These are phyloP conservation scores for Huntiella omanensis DNA, from an alignment of 2,329 filamentous ascomycete genomes.

Conservation along the genomic window DNA sequence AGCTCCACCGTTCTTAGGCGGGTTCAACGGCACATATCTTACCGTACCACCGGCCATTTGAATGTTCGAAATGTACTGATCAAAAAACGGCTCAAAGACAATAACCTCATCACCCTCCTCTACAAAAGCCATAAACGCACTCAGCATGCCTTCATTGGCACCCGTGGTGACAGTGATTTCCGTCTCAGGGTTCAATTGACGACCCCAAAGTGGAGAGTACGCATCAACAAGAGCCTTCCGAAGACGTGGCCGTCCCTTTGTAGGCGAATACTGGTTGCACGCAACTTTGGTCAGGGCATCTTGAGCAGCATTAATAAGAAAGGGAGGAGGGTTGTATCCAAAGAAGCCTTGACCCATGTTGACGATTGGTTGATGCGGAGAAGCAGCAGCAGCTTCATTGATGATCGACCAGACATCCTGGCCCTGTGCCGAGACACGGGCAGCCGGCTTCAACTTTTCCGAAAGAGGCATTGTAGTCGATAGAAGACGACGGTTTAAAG, in stretches of 20 bases:
- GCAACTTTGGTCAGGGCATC: slow-evolving; percentile 75
- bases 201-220: slow-evolving; percentile 77
- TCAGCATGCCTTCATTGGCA: slow-evolving; percentile 81
- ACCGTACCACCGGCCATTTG: slow-evolving; percentile 94
- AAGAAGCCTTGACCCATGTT: slow-evolving; percentile 57
- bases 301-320: slow-evolving; percentile 84
- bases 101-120: slow-evolving; percentile 93
- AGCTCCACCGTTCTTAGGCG: slow-evolving; percentile 59
- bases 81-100: slow-evolving; percentile 95
- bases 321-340: slow-evolving; percentile 84
- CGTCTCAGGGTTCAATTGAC: slow-evolving; percentile 65
- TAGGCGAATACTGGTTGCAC: slow-evolving; percentile 97
- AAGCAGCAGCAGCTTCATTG: slow-evolving; percentile 45
- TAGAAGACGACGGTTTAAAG: no score
- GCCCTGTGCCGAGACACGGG: slow-evolving; percentile 28
- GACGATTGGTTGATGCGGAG: slow-evolving; percentile 43
- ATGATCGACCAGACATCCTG: slow-evolving; percentile 43
- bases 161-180: slow-evolving; percentile 91
- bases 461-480: slow-evolving; percentile 17
- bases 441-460: slow-evolving; percentile 30
- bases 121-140: slow-evolving; percentile 94
- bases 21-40: slow-evolving; percentile 86
- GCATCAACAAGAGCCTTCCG: slow-evolving; percentile 86
- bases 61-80: slow-evolving; percentile 98
- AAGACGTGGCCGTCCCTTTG: slow-evolving; percentile 76